Conservation (phyloP, 495 filamentous ascomycete genomes). For the Glonium stellatum region DNA sequence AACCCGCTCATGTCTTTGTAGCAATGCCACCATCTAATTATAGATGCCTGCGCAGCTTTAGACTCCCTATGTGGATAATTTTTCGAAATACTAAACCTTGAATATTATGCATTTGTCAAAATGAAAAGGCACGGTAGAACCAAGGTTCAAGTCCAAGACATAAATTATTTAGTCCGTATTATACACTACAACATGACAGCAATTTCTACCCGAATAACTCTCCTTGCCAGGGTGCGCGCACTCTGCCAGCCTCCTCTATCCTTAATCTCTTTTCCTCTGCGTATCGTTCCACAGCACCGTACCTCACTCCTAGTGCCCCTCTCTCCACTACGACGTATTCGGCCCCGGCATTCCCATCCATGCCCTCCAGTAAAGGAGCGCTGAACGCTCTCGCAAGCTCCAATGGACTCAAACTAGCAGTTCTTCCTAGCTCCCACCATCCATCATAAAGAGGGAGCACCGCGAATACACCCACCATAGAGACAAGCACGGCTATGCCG, state of each 20-base stretch:
- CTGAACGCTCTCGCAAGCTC: constrained; percentile 25
- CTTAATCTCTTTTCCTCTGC: constrained; percentile 23
- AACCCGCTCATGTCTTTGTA: too few species aligned
- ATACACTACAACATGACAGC: too few species aligned
- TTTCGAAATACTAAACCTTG: too few species aligned
- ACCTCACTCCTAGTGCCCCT: constrained; percentile 15
- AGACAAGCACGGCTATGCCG: constrained; percentile 11
- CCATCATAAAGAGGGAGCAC: constrained; percentile 15
- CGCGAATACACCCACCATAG: constrained; percentile 9
- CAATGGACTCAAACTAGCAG: constrained; percentile 17
- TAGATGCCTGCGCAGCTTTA: too few species aligned
- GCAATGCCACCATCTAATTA: too few species aligned
- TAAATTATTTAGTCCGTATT: too few species aligned
- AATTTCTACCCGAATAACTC: constrained; percentile 18
- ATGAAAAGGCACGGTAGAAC: too few species aligned
- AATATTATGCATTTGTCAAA: too few species aligned
- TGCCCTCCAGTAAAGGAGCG: constrained; percentile 17
- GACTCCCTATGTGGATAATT: too few species aligned
- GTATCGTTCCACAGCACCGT: constrained; percentile 19
- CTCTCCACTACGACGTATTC: constrained; percentile 10
- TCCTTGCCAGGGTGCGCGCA: constrained; percentile 13
- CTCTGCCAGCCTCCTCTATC: constrained; percentile 13
- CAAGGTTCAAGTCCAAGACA: too few species aligned
- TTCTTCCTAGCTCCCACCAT: constrained; percentile 21
- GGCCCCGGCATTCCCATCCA: constrained; percentile 21